A percentile compares a stretch with the other conserved stretches of the same genome.
Conservation (phyloP, 1,139 yeast species). For the Lodderomyces pseudojiufengensis region DNA sequence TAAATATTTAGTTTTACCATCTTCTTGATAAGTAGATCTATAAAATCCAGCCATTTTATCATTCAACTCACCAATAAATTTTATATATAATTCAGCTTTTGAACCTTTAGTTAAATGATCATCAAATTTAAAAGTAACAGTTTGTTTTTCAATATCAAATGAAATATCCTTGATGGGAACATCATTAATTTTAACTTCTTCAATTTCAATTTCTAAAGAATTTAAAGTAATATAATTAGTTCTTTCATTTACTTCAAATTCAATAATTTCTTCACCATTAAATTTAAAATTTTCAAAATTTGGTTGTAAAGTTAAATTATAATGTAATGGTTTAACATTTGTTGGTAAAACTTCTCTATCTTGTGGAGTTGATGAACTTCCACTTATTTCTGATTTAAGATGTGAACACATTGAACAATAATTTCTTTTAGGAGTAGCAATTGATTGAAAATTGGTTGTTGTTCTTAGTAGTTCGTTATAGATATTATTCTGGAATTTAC, state of each 20-base stretch:
- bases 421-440: too few relatives aligned
- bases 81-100: conserved; percentile 43
- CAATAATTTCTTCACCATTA: conserved; percentile 62
- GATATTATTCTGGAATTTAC: too few relatives aligned
- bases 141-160: conserved; percentile 55
- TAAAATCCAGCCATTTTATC: conserved; percentile 89
- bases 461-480: too few relatives aligned
- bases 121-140: conserved; percentile 57
- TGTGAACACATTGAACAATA: conserved; percentile 15
- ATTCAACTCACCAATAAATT: conserved; percentile 68
- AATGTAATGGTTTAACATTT: conserved; percentile 69
- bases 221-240: conserved; percentile 55
- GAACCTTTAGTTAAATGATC: conserved; percentile 46
- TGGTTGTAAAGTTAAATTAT: conserved; percentile 71
- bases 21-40: conserved; percentile 61
- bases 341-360: conserved; percentile 70
- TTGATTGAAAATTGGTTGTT: too few relatives aligned
- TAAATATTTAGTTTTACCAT: conserved; percentile 62
- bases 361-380: conserved; percentile 17
- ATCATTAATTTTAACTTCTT: conserved; percentile 46
- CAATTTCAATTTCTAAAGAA: conserved; percentile 60
- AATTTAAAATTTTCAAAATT: conserved; percentile 67
- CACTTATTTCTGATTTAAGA: conserved; percentile 7
- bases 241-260: conserved; percentile 56
- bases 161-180: conserved; percentile 26